phyloP scores from a whole-genome alignment of 1,284 basidiomycete genomes.

The Xanthoconium separans region DNA sequence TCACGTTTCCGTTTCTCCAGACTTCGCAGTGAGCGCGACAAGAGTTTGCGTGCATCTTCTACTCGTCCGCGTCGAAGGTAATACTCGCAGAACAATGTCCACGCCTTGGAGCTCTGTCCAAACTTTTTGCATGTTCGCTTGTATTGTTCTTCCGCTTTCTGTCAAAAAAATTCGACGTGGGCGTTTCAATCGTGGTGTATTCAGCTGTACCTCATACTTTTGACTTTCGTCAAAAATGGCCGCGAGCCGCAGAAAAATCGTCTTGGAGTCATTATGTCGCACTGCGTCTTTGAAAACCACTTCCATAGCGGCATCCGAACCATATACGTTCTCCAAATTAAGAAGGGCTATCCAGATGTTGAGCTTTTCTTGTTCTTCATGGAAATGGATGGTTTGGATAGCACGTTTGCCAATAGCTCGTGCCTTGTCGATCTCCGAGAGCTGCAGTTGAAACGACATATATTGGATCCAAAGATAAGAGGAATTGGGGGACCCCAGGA shows the following conservation, averaged over 20 bases:
- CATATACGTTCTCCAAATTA: constrained; percentile 95
- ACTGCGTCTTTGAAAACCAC: constrained; percentile 87
- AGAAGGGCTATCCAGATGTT: constrained; percentile 98
- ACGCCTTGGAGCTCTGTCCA: constrained; percentile 86
- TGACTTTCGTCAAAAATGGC: constrained; percentile 82
- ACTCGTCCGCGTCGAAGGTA: constrained; percentile 70
- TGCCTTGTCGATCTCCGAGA: constrained; percentile 95
- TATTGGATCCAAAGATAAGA: constrained; percentile 99
- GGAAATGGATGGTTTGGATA: constrained; percentile 86
- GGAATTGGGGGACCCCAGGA: constrained; percentile 95
- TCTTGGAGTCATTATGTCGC: constrained; percentile 90
- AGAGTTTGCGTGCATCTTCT: constrained; percentile 82
- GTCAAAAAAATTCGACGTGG: constrained; percentile 1
- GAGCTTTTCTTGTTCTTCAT: constrained; percentile 95
- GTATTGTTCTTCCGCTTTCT: constrained; percentile 88
- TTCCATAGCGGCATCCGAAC: constrained; percentile 80
- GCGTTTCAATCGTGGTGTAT: not conserved
- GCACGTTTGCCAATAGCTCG: constrained; percentile 86
- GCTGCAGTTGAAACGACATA: constrained; percentile 97
- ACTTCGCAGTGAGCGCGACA: constrained; percentile 89
- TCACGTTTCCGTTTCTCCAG: constrained; percentile 94
- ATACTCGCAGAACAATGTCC: constrained; percentile 86
- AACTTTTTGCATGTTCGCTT: constrained; percentile 91
- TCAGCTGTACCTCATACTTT: constrained; percentile 68
- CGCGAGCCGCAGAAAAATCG: constrained; percentile 82